Evolutionary conservation across 805 yeast genomes (phyloP).

Genomic region (Blastobotrys parvus): DNA sequence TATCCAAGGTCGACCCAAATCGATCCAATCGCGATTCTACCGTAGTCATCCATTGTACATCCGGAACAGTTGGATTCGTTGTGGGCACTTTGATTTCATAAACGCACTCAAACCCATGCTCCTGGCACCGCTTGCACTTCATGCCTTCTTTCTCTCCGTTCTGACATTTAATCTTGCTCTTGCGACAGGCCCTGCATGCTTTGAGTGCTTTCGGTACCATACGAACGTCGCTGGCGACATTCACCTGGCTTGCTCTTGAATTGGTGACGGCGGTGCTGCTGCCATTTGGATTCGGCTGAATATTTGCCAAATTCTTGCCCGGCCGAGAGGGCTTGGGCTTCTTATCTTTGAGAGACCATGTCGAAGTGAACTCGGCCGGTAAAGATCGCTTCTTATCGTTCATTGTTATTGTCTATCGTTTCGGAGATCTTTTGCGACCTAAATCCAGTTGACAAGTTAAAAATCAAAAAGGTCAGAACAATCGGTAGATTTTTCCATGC

Average conservation of each 20-base stretch:
- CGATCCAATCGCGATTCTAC: constrained; percentile 34
- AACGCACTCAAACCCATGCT: constrained; percentile 45
- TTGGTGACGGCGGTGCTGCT: background rate
- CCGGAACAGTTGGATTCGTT: constrained; percentile 11
- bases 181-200: constrained; percentile 58
- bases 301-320: background rate
- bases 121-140: constrained; percentile 53
- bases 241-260: constrained; percentile 3
- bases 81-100: constrained; percentile 47
- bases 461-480: too few relatives aligned
- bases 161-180: constrained; percentile 54
- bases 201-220: constrained; percentile 23
- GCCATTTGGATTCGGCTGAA: background rate
- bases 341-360: background rate
- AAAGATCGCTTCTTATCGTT: background rate
- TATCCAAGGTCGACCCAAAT: constrained; percentile 34
- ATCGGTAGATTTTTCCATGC: too few relatives aligned
- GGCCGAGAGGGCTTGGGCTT: background rate
- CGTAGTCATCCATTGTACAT: constrained; percentile 27
- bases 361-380: background rate
- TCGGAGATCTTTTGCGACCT: too few relatives aligned
- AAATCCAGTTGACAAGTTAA: too few relatives aligned
- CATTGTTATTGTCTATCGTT: too few relatives aligned
- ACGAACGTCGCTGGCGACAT: constrained; percentile 5
- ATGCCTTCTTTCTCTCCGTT: constrained; percentile 32